phyloP scores from a whole-genome alignment of 805 yeast genomes.

The Wickerhamiella qilinensis region DNA sequence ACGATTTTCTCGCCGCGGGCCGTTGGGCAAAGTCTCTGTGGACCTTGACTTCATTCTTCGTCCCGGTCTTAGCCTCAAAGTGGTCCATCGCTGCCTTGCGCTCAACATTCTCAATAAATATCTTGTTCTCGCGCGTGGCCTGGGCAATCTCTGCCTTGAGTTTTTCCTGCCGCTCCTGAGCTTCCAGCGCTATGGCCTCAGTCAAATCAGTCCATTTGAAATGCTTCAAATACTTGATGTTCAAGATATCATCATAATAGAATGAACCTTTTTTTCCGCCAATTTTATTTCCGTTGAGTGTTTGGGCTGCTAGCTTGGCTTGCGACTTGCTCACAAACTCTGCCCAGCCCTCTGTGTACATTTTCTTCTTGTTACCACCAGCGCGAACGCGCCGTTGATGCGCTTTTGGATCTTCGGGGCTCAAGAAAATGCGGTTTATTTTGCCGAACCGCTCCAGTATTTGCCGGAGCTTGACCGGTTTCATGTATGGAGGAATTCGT shows the following conservation, averaged over 20 bases:
- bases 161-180: slow-evolving; percentile 75
- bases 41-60: not conserved
- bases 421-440: slow-evolving; percentile 70
- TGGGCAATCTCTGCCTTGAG: slow-evolving; percentile 78
- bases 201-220: slow-evolving; percentile 94
- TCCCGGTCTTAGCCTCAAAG: slow-evolving; percentile 32
- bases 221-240: slow-evolving; percentile 73
- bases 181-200: slow-evolving; percentile 80
- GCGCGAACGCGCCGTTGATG: slow-evolving; percentile 55
- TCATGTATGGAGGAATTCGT: slow-evolving; percentile 91
- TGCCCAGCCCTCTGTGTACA: slow-evolving; percentile 92
- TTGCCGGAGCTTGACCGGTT: slow-evolving; percentile 78
- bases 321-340: slow-evolving; percentile 71
- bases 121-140: slow-evolving; percentile 73
- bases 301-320: slow-evolving; percentile 75
- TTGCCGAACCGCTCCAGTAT: slow-evolving; percentile 69
- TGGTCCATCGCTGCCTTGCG: slow-evolving; percentile 64
- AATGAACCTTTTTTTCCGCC: slow-evolving; percentile 88
- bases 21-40: not conserved
- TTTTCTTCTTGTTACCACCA: slow-evolving; percentile 85
- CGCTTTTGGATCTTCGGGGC: slow-evolving; percentile 62
- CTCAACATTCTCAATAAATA: slow-evolving; percentile 71
- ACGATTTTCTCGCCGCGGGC: not conserved
- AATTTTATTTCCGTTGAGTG: slow-evolving; percentile 73
- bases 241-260: slow-evolving; percentile 87